A percentile compares a stretch with the other conserved stretches of the same genome.
Conservation (phyloP, 2,329 filamentous ascomycete genomes). For the Lecanicillium sp. region DNA sequence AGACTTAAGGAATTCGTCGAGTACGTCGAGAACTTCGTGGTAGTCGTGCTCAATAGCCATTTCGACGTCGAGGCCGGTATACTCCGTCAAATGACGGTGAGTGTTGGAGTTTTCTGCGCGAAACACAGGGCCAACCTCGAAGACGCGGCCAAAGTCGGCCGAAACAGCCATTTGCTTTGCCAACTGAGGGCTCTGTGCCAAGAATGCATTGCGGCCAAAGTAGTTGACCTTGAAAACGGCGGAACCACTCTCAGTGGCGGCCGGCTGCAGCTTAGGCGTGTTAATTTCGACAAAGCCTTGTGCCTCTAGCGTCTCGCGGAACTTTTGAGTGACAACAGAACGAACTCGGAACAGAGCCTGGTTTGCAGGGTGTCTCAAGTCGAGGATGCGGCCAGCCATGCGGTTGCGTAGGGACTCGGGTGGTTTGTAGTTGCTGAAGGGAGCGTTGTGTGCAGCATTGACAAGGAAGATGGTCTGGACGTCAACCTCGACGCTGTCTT, state of each 20-base stretch:
- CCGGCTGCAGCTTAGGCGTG: conserved; percentile 83
- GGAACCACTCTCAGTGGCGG: conserved; percentile 83
- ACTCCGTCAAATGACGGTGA: conserved; percentile 88
- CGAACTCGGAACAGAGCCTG: conserved; percentile 86
- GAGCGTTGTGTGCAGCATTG: conserved; percentile 39
- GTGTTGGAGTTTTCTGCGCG: conserved; percentile 94
- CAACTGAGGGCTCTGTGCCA: conserved; percentile 86
- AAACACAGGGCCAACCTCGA: conserved; percentile 68
- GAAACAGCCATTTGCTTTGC: conserved; percentile 91
- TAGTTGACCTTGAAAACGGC: conserved; percentile 91
- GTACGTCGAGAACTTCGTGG: conserved; percentile 71
- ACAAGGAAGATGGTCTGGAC: conserved; percentile 50
- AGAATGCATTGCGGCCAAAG: conserved; percentile 77
- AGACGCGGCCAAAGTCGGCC: conserved; percentile 81
- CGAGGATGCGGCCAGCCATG: conserved; percentile 70
- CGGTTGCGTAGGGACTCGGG: conserved; percentile 61
- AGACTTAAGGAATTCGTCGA: conserved; percentile 74
- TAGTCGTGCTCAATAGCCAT: conserved; percentile 89
- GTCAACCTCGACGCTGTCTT: conserved; percentile 69
- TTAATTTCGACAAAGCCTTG: conserved; percentile 87
- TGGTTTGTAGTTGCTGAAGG: conserved; percentile 52
- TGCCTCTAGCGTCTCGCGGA: conserved; percentile 62
- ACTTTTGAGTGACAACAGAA: conserved; percentile 70
- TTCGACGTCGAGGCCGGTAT: conserved; percentile 85
- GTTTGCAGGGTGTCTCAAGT: conserved; percentile 76